These are phyloP conservation scores for Hygrocybe punicea DNA, from an alignment of 768 basidiomycete genomes.

Conservation along the genomic window DNA sequence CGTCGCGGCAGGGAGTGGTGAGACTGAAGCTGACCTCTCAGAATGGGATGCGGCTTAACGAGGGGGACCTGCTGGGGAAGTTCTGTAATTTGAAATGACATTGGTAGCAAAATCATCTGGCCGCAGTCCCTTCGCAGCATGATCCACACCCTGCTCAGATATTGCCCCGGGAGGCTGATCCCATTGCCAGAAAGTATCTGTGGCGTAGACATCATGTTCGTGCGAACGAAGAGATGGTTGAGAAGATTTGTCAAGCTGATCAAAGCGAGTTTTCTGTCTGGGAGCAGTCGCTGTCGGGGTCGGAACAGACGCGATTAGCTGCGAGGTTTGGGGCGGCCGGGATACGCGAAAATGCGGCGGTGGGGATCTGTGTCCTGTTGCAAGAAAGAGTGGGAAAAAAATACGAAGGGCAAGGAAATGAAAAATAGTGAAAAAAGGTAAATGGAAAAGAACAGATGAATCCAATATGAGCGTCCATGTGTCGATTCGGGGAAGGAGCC, in stretches of 20 bases:
- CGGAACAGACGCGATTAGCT: background rate
- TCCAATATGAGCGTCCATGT: constrained; percentile 45
- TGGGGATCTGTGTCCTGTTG: constrained; percentile 50
- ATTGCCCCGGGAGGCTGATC: constrained; percentile 5
- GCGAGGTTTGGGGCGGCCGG: background rate
- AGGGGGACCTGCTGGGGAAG: background rate
- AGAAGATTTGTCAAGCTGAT: constrained; percentile 14
- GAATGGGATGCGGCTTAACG: background rate
- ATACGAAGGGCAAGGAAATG: constrained; percentile 34
- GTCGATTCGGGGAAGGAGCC: constrained; percentile 33
- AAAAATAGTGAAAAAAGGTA: constrained; percentile 32
- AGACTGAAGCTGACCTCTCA: constrained; percentile 4
- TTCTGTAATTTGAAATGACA: background rate
- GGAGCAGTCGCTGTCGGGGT: background rate
- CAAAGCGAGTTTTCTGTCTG: constrained; percentile 24
- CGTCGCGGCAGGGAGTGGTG: constrained; percentile 5
- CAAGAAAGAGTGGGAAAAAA: constrained; percentile 37
- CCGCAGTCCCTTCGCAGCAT: constrained; percentile 1
- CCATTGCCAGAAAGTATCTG: constrained; percentile 20
- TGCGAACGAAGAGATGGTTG: background rate
- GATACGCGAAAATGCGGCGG: constrained; percentile 28
- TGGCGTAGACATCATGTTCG: constrained; percentile 24
- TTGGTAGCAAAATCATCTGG: constrained; percentile 4
- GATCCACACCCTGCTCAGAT: constrained; percentile 1
- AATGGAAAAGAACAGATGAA: constrained; percentile 34